These are phyloP conservation scores for Saprolegnia parasitica DNA, from an alignment of 352 stramenopile genomes.

Conservation along the genomic window DNA sequence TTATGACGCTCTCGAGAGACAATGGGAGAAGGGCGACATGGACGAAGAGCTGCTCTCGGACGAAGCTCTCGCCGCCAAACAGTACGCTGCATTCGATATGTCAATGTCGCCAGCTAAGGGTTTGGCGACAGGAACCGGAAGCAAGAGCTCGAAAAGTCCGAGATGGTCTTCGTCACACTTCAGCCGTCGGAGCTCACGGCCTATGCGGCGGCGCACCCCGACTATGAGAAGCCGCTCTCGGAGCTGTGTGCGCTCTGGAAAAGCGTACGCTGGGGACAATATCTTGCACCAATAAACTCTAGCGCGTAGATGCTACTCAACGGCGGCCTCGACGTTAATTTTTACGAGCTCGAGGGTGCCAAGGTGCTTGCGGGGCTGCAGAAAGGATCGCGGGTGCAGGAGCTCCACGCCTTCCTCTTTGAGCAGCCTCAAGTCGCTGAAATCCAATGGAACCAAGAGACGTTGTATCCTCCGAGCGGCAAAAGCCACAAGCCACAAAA, in stretches of 20 bases:
- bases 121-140: neutral
- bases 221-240: conserved; percentile 6
- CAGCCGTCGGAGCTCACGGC: neutral
- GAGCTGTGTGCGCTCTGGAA: conserved; percentile 29
- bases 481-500: neutral
- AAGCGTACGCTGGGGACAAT: neutral
- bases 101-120: neutral
- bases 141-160: conserved; percentile 24
- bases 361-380: conserved; percentile 27
- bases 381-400: conserved; percentile 19
- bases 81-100: neutral
- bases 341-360: conserved; percentile 26
- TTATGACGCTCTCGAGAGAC: conserved; percentile 20
- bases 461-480: conserved; percentile 14
- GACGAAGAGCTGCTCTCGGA: conserved; percentile 28
- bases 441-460: conserved; percentile 22
- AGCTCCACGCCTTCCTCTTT: conserved; percentile 20
- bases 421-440: conserved; percentile 20
- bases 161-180: conserved; percentile 27
- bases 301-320: conserved; percentile 24
- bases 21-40: conserved; percentile 24
- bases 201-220: neutral
- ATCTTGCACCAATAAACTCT: neutral
- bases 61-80: conserved; percentile 20
- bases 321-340: conserved; percentile 21